phyloP scores from a whole-genome alignment of 2,329 filamentous ascomycete genomes.

The Apiospora phragmitis region DNA sequence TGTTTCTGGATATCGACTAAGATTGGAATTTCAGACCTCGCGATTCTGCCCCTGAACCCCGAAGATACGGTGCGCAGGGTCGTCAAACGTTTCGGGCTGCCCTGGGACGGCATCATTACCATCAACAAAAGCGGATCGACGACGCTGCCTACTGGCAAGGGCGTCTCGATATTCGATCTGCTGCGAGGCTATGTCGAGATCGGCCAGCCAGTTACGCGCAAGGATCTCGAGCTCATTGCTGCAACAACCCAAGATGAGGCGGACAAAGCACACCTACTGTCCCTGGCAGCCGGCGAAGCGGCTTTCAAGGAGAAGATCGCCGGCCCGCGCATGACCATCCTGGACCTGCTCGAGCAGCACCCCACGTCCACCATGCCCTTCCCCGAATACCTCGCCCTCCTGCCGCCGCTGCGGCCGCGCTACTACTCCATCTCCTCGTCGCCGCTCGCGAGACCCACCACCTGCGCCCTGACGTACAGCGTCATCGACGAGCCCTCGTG shows the following conservation, averaged over 20 bases:
- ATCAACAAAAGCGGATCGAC: conserved; percentile 42
- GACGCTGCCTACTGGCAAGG: conserved; percentile 37
- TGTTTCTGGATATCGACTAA: not conserved
- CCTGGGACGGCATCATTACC: conserved; percentile 58
- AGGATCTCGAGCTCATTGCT: conserved; percentile 14
- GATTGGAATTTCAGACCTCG: conserved; percentile 40
- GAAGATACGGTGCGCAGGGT: conserved; percentile 52
- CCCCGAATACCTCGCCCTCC: conserved; percentile 50
- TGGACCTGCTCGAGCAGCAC: conserved; percentile 29
- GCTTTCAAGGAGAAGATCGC: conserved; percentile 39
- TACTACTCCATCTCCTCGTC: conserved; percentile 63
- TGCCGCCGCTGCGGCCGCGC: conserved; percentile 62
- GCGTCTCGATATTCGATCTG: conserved; percentile 24
- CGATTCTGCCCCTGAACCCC: conserved; percentile 59
- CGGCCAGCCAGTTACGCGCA: conserved; percentile 20
- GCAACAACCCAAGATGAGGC: conserved; percentile 16
- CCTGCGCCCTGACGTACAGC: conserved; percentile 55
- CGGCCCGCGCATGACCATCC: conserved; percentile 44
- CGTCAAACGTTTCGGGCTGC: conserved; percentile 55
- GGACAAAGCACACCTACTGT: conserved; percentile 13
- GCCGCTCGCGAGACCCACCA: conserved; percentile 42
- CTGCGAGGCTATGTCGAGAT: conserved; percentile 24
- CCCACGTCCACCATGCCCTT: conserved; percentile 40
- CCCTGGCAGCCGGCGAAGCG: conserved; percentile 15
- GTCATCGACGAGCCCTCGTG: conserved; percentile 47